These are phyloP conservation scores for Oryza meridionalis DNA, from an alignment of 176 grass and related monocot genomes.

Conservation along the genomic window DNA sequence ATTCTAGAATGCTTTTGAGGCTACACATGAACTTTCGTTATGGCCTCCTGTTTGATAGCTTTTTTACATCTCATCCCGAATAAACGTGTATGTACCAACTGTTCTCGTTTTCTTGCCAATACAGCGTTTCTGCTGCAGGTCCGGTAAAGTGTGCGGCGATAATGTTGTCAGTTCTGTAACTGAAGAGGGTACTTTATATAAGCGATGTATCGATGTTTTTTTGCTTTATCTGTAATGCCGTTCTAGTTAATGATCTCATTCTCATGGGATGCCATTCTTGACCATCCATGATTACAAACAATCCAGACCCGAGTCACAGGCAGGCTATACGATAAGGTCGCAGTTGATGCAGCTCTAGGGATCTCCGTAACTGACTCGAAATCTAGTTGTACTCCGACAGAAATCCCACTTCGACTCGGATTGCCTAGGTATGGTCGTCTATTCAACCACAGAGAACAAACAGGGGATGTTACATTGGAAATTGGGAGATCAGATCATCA, in stretches of 20 bases:
- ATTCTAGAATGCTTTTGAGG: slow-evolving; percentile 33
- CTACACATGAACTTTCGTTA: background rate
- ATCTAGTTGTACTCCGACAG: too few species aligned
- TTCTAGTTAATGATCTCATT: background rate
- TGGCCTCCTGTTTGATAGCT: slow-evolving; percentile 43
- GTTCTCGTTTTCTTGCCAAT: slow-evolving; percentile 20
- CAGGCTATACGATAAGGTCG: too few species aligned
- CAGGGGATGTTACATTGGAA: background rate
- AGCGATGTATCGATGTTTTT: slow-evolving; percentile 31
- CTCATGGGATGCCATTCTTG: background rate
- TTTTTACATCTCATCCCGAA: slow-evolving; percentile 35
- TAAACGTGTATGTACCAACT: slow-evolving; percentile 49
- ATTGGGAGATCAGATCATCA: background rate
- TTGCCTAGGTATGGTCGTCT: background rate
- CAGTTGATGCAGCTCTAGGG: background rate
- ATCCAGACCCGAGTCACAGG: too few species aligned
- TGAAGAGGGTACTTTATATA: slow-evolving; percentile 1
- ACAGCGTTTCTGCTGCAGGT: slow-evolving; percentile 19
- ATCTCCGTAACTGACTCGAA: too few species aligned
- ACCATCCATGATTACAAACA: background rate
- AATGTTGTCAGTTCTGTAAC: slow-evolving; percentile 46
- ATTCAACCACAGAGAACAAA: background rate
- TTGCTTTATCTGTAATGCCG: background rate
- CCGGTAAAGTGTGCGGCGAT: slow-evolving; percentile 29
- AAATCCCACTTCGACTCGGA: too few species aligned